phyloP scores from a whole-genome alignment of 2,329 filamentous ascomycete species.

The Botrytis cinerea region DNA sequence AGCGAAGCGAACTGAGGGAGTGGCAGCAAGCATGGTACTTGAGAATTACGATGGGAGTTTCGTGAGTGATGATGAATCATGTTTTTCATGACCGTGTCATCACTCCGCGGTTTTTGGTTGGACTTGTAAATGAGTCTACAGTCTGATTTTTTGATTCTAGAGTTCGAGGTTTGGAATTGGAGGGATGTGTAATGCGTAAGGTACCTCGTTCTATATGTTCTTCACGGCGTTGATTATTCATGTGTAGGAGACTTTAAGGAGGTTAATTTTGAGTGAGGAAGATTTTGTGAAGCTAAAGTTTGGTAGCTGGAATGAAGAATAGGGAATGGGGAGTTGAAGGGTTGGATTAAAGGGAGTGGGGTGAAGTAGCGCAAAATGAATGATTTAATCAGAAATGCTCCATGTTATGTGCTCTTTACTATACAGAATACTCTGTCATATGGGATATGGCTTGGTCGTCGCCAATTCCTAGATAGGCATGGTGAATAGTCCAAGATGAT shows the following conservation, averaged over 20 bases:
- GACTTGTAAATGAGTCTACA: neutral
- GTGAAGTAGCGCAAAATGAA: neutral
- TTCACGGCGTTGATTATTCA: too few species aligned
- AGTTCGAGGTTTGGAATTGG: neutral
- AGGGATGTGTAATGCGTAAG: neutral
- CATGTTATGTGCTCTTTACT: neutral
- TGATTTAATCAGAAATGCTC: neutral
- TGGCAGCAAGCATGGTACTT: too few species aligned
- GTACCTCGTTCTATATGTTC: neutral
- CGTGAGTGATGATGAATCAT: neutral
- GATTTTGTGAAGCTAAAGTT: neutral
- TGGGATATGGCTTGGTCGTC: neutral
- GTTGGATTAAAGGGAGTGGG: neutral
- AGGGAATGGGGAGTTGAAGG: neutral
- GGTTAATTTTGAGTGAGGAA: neutral
- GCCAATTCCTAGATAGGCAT: neutral
- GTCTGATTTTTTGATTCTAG: too few species aligned
- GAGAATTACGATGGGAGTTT: rapidly evolving
- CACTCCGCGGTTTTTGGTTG: neutral
- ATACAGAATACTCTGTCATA: rapidly evolving
- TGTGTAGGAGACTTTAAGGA: neutral
- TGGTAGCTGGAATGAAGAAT: neutral
- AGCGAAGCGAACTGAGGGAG: neutral
- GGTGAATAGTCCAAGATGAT: neutral
- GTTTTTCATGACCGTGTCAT: neutral